Percentiles rank a stretch among this genome's conserved stretches.
phyloP scores from a whole-genome alignment of 148 eudicot genomes.

The Agrostemma githago region DNA sequence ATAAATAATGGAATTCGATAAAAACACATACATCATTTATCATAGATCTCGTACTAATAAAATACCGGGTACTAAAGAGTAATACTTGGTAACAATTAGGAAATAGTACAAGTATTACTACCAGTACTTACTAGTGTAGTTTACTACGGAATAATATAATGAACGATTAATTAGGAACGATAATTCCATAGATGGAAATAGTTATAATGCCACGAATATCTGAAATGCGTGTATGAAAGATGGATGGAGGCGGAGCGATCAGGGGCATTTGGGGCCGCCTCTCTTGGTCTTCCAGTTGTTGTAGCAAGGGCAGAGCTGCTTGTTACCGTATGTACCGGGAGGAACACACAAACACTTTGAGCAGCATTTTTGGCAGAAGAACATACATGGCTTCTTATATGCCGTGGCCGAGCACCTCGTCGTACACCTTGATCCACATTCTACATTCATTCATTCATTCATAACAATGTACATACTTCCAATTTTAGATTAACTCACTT shows the following conservation, averaged over 20 bases:
- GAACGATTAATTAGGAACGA: too few species aligned
- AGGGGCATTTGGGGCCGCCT: slow-evolving; percentile 56
- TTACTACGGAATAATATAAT: too few species aligned
- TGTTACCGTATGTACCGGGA: slow-evolving; percentile 52
- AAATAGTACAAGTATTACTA: too few species aligned
- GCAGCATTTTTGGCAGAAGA: slow-evolving; percentile 46
- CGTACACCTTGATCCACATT: slow-evolving; percentile 37
- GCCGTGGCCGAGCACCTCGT: slow-evolving; percentile 39
- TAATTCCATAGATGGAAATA: too few species aligned
- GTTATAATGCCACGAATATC: too few species aligned
- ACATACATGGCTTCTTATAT: slow-evolving; percentile 45
- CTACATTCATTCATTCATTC: slow-evolving; percentile 15
- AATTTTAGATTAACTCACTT: neutral
- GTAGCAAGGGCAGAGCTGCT: slow-evolving; percentile 56
- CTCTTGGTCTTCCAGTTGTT: slow-evolving; percentile 57
- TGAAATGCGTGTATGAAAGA: too few species aligned
- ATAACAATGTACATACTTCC: neutral
- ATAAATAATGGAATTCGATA: too few species aligned
- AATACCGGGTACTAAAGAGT: too few species aligned
- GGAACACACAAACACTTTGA: slow-evolving; percentile 50
- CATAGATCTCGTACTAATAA: too few species aligned
- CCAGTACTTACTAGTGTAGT: too few species aligned
- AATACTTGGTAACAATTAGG: too few species aligned
- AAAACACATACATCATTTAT: too few species aligned
- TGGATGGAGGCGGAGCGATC: neutral